Conservation (phyloP, 225 moss, liverwort and hornwort species). For the Climacium dendroides region DNA sequence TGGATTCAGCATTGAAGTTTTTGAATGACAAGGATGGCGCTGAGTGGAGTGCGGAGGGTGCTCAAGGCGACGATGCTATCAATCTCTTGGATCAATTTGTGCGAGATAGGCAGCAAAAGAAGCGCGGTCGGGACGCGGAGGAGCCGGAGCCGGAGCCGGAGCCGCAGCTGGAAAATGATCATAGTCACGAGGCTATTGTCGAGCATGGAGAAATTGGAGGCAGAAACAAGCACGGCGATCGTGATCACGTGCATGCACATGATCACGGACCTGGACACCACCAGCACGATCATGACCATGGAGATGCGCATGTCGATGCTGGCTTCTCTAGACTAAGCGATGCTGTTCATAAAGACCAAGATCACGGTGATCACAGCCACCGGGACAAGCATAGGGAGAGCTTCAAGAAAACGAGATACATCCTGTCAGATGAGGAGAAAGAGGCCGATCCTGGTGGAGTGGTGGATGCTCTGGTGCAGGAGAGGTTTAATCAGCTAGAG, state of each 20-base stretch:
- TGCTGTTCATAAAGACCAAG: constrained; percentile 4
- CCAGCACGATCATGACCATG: background rate
- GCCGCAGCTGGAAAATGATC: background rate
- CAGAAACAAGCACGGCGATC: background rate
- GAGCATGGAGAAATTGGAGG: background rate
- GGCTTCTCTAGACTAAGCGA: background rate
- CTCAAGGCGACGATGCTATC: background rate
- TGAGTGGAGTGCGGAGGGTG: background rate
- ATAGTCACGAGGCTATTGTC: background rate
- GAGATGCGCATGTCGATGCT: background rate
- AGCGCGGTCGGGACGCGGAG: background rate
- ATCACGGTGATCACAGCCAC: background rate
- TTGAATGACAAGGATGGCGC: background rate
- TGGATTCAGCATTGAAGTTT: constrained; percentile 10
- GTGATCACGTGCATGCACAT: background rate
- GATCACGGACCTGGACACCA: background rate
- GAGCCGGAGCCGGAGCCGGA: background rate
- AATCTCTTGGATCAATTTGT: constrained; percentile 3
- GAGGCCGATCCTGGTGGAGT: background rate
- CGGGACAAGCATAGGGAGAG: background rate
- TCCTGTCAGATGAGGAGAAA: constrained; percentile 27
- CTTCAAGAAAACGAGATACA: background rate
- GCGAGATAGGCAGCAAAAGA: background rate
- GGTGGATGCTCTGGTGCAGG: constrained; percentile 13
- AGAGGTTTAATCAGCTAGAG: constrained; percentile 10